Conservation (phyloP, 2,329 filamentous ascomycete species). For the Didymella arachidicola region DNA sequence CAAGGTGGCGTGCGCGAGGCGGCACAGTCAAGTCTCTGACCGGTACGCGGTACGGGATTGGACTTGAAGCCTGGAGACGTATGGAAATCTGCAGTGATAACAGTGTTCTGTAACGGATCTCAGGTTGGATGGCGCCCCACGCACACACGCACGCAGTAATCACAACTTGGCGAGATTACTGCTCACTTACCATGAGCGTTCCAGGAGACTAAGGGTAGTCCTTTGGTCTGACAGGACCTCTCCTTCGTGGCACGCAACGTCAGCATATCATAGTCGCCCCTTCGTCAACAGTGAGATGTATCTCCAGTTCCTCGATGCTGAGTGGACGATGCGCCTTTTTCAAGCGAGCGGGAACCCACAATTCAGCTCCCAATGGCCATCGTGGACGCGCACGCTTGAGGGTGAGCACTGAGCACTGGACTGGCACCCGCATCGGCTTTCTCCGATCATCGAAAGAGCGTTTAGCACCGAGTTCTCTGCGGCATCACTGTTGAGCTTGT, state of each 20-base stretch:
- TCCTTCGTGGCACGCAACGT: background rate
- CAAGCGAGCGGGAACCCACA: slow-evolving; percentile 19
- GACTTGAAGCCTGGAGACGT: background rate
- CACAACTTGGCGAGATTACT: background rate
- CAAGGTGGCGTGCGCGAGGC: slow-evolving; percentile 2
- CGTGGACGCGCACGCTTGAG: slow-evolving; percentile 10
- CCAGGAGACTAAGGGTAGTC: background rate
- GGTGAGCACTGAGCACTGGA: slow-evolving; percentile 5
- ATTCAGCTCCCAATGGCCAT: slow-evolving; percentile 16
- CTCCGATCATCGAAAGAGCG: slow-evolving; percentile 10
- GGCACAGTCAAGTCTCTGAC: background rate
- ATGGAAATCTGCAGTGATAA: slow-evolving; percentile 7
- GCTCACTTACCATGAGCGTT: background rate
- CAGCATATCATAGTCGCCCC: slow-evolving; percentile 6
- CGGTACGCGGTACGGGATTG: slow-evolving; percentile 2
- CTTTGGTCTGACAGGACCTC: background rate
- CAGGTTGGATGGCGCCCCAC: background rate
- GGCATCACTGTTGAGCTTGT: slow-evolving; percentile 1
- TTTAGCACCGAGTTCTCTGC: slow-evolving; percentile 12
- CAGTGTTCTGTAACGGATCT: slow-evolving; percentile 5
- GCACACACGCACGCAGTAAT: background rate
- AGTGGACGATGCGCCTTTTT: slow-evolving; percentile 11
- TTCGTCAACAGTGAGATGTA: slow-evolving; percentile 1
- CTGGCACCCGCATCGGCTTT: slow-evolving; percentile 15
- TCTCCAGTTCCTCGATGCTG: slow-evolving; percentile 13